Evolutionary conservation across 805 yeast genomes (phyloP), one percentile per base, ranked within the genome.

Genomic region (Wickerhamiella australiensis): DNA sequence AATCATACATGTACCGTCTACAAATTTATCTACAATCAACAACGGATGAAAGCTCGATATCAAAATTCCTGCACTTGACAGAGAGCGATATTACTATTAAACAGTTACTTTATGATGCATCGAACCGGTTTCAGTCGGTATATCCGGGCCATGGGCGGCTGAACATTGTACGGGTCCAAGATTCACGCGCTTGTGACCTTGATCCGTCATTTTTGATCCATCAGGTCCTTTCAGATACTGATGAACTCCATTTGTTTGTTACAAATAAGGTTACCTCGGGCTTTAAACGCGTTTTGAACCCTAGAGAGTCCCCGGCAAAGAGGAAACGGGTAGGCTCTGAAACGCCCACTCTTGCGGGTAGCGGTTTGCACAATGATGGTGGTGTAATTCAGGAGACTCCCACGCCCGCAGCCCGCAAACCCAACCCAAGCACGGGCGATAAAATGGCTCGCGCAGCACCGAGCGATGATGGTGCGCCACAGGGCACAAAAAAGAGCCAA

Each of bases 1-100:
- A 21, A 27, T 26, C 26, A 31, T 25, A 42, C 37, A 46, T 37
- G 49, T 20, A 37, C 20, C 43, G 43, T 23, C 36, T 46, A 22
- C 42, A 37, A 26, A 35, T 46, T 27, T 4, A 15, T 9, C 37
- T 29, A 26, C 18, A 31, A 8, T 3, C 33, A 15, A 18, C 22
- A 3, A 13, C 25, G 15, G 35, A 21, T 13, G 29, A 17, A 5
- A 13, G 11, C 29, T 22, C 40, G 17, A 33, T 7, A 22, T 33
- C 26, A 15, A 45, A 35, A 20, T 45, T 45, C 11, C 25, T 45
- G 35, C 47, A 33, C 25, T 5, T 45, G 2, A 35, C 40, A 3
- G 12, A 25, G 2, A 25, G 33, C 4, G 35, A 22, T 4, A 15
- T 35, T 4, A 27, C 35, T 23, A 35, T 45, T 3, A 26, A 23